Conservation (phyloP, 768 basidiomycete genomes). For the Lanmaoa rubissima region DNA sequence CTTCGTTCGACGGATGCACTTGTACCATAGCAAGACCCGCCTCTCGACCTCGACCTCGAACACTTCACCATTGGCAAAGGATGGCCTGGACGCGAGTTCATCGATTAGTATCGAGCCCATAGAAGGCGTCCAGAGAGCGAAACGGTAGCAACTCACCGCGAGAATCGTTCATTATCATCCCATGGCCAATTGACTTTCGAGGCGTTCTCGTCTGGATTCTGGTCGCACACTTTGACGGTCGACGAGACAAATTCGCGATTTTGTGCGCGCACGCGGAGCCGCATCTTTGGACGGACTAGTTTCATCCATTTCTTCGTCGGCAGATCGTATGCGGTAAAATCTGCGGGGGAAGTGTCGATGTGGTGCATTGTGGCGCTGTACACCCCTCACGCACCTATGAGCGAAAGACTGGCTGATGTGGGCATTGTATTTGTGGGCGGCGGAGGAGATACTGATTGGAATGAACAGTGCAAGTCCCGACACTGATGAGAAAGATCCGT, state of each 20-base stretch:
- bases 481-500: neutral
- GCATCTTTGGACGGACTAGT: slow-evolving; percentile 21
- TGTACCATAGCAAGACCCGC: slow-evolving; percentile 21
- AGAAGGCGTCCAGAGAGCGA: no score
- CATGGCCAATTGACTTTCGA: slow-evolving; percentile 15
- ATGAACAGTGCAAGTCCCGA: neutral
- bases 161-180: slow-evolving; percentile 4
- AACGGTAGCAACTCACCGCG: slow-evolving; percentile 14
- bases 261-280: slow-evolving; percentile 17
- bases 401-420: slow-evolving; percentile 11
- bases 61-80: slow-evolving; percentile 11
- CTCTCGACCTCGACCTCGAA: slow-evolving; percentile 24
- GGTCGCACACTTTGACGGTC: slow-evolving; percentile 5
- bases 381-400: slow-evolving; percentile 14
- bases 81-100: slow-evolving; percentile 8
- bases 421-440: slow-evolving; percentile 1
- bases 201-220: neutral
- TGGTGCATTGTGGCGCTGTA: neutral
- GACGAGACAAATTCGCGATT: slow-evolving; percentile 18
- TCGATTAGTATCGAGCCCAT: neutral
- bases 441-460: neutral
- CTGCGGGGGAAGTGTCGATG: slow-evolving; percentile 1
- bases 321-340: slow-evolving; percentile 25
- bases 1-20: slow-evolving; percentile 27
- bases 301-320: slow-evolving; percentile 21